phyloP scores from a whole-genome alignment of 345 rosid genomes.

The Mercurialis annua region DNA sequence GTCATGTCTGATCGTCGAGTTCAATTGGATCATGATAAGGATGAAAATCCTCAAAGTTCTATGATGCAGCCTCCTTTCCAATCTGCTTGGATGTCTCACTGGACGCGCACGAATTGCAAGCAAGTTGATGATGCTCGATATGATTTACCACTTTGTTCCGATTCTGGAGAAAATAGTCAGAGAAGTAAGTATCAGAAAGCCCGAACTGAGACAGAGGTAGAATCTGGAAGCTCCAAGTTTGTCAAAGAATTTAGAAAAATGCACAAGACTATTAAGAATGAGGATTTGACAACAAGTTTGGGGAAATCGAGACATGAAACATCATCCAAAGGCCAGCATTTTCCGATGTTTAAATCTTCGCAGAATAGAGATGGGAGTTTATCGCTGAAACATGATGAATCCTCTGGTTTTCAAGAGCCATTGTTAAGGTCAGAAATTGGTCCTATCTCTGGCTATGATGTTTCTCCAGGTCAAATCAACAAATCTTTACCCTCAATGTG shows the following conservation, averaged over 20 bases:
- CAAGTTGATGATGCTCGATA: slow-evolving; percentile 17
- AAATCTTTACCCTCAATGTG: not conserved
- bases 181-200: slow-evolving; percentile 7
- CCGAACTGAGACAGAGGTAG: slow-evolving; percentile 17
- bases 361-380: slow-evolving; percentile 12
- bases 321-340: slow-evolving; percentile 21
- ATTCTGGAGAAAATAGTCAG: slow-evolving; percentile 17
- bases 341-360: slow-evolving; percentile 30
- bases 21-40: slow-evolving; percentile 22
- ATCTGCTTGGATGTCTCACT: slow-evolving; percentile 68
- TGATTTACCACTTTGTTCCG: slow-evolving; percentile 4
- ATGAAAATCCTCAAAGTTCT: slow-evolving; percentile 28
- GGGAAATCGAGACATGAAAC: slow-evolving; percentile 26
- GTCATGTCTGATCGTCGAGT: slow-evolving; percentile 39
- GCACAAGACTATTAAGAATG: slow-evolving; percentile 24
- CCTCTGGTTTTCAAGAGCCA: slow-evolving; percentile 8
- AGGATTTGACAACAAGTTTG: slow-evolving; percentile 18
- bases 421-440: slow-evolving; percentile 2
- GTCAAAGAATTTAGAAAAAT: slow-evolving; percentile 22
- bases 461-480: slow-evolving; percentile 6
- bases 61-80: slow-evolving; percentile 35
- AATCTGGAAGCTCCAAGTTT: slow-evolving; percentile 15
- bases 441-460: slow-evolving; percentile 7
- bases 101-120: slow-evolving; percentile 36
- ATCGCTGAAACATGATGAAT: slow-evolving; percentile 19